Base-by-base conservation (phyloP, 805 yeast species). In the Wickerhamiella parazyma region DNA sequence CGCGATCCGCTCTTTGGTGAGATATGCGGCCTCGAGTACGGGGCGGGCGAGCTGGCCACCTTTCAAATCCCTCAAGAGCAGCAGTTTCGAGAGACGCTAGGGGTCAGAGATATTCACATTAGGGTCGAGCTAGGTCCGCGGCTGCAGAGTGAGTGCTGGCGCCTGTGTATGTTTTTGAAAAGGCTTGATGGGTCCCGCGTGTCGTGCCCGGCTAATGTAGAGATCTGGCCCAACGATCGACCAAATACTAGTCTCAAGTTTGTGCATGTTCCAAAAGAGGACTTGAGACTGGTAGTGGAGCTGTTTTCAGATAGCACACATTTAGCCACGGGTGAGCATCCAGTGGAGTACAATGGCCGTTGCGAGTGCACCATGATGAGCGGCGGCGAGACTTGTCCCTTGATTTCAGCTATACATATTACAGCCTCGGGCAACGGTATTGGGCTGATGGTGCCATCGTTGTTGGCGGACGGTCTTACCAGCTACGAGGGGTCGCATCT, bases 21-120 rank as follows among this genome's bases (percentile, higher is more conserved):
- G 9, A 38, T 38, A 6, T 28, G 34, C 20, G 41, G 41, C 5
- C 31, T 29, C 19, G 35, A 28, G 34, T 28, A 38, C 17, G 31
- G 41, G 16, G 25, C 35, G 4, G 35, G 29, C 10, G 41, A 38
- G 35, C 26, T 38, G 12, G 35, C 35, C 14, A 14, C 20, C n/a
- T 38, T 29, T 20, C 41, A 38, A 26, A 28, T 38, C 6, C 26
- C 26, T 4, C 31, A 28, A 12, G 12, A 28, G n/a, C 6, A 11
- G 16, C 16, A 7, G 14, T 3, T 10, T 3, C 31, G 16, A n/a
- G 14, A 28, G 6, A 11, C 3, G 12, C 6, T 16, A 3, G 16
- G 31, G 6, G 16, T 28, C 5, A 3, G 31, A 12, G 31, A 28
- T n/a, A 16, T 28, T 16, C n/a, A 10, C n/a, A 11, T 28, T 16